Percentiles rank a stretch among this genome's conserved stretches.
These are phyloP conservation scores for Closterium sp. DNA, from an alignment of 139 green algal genomes.

Conservation along the genomic window DNA sequence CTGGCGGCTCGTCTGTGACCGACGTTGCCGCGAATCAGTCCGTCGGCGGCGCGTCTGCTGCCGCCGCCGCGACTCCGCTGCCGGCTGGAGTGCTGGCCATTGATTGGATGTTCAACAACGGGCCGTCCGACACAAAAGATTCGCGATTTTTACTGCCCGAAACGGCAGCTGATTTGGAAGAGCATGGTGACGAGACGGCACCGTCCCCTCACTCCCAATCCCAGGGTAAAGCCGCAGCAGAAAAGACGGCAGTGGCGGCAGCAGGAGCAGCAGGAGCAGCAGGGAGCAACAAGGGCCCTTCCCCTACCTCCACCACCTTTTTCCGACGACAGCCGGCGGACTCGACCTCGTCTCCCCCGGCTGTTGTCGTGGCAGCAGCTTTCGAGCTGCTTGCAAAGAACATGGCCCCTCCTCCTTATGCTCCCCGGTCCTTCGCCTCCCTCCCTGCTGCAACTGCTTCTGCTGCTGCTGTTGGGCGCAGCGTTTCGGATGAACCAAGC, in stretches of 20 bases:
- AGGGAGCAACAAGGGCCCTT: background rate
- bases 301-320: background rate
- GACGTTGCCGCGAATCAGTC: background rate
- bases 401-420: background rate
- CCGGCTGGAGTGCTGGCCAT: background rate
- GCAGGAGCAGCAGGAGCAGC: background rate
- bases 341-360: background rate
- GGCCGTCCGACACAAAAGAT: background rate
- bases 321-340: background rate
- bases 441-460: background rate
- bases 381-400: background rate
- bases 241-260: background rate
- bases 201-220: background rate
- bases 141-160: background rate
- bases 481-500: background rate
- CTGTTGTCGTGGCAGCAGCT: background rate
- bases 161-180: background rate
- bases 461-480: background rate
- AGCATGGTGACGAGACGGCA: background rate
- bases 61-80: background rate
- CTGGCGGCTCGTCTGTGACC: background rate
- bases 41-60: no score
- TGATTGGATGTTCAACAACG: background rate
- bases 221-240: background rate
- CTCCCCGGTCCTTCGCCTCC: background rate